Evolutionary conservation across 305 asterid genomes (phyloP).

Genomic region (Rubia balearica): DNA sequence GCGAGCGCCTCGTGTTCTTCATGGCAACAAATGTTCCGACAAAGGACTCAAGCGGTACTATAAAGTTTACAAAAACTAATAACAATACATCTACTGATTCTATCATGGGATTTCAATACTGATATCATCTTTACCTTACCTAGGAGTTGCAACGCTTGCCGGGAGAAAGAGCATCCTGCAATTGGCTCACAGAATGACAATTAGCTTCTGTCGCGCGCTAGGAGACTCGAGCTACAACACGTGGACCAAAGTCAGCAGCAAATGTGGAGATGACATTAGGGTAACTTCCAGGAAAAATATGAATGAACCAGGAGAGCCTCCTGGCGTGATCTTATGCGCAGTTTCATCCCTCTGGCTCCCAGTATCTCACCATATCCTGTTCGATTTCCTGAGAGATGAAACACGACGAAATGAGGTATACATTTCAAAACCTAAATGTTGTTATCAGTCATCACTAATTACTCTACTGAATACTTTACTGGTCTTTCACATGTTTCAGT

Average conservation of each 20-base stretch:
- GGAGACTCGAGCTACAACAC: conserved; percentile 67
- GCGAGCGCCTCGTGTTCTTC: conserved; percentile 65
- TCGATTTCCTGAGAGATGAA: conserved; percentile 73
- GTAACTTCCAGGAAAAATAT: conserved; percentile 59
- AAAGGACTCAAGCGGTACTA: conserved; percentile 64
- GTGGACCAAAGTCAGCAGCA: conserved; percentile 61
- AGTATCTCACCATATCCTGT: conserved; percentile 48
- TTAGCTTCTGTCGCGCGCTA: conserved; percentile 52
- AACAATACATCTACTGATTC: neutral
- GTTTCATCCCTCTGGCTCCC: conserved; percentile 73
- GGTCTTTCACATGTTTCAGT: conserved; percentile 33
- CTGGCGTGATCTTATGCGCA: conserved; percentile 60
- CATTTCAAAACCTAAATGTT: neutral
- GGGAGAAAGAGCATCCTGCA: conserved; percentile 75
- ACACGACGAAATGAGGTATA: conserved; percentile 61
- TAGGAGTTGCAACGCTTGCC: conserved; percentile 71
- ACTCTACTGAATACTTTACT: neutral
- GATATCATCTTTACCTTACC: conserved; percentile 10
- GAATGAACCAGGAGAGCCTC: conserved; percentile 68
- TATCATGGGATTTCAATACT: neutral
- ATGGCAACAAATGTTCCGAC: conserved; percentile 81
- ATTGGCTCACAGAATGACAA: conserved; percentile 74
- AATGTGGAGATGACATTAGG: conserved; percentile 63
- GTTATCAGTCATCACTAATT: neutral
- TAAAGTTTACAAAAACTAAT: neutral